These are phyloP conservation scores for Pseudocercospora crystallina DNA, from an alignment of 2,329 filamentous ascomycete species.

Conservation along the genomic window DNA sequence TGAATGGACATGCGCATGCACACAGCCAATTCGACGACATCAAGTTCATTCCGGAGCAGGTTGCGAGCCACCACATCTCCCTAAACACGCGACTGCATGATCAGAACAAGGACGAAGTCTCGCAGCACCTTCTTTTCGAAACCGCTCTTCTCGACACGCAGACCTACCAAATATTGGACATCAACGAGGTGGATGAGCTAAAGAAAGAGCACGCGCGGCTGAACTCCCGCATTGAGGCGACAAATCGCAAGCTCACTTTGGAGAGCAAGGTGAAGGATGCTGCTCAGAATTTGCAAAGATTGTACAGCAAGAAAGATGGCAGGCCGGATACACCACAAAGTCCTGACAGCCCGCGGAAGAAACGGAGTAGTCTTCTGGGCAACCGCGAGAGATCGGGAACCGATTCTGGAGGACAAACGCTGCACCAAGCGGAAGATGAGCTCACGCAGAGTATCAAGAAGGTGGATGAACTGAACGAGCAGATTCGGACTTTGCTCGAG, in stretches of 20 bases:
- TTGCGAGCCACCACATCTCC: slow-evolving; percentile 28
- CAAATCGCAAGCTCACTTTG: slow-evolving; percentile 77
- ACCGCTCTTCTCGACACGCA: slow-evolving; percentile 88
- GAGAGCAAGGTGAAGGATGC: slow-evolving; percentile 95
- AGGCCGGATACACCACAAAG: slow-evolving; percentile 44
- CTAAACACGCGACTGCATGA: slow-evolving; percentile 29
- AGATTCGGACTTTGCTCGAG: slow-evolving; percentile 78
- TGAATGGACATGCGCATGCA: slow-evolving; percentile 12
- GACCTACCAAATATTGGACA: slow-evolving; percentile 79
- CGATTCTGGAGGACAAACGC: slow-evolving; percentile 47
- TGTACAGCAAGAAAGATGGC: slow-evolving; percentile 66
- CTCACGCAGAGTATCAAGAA: slow-evolving; percentile 71
- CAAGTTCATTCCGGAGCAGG: slow-evolving; percentile 24
- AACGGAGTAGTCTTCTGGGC: slow-evolving; percentile 49
- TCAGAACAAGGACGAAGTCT: slow-evolving; percentile 58
- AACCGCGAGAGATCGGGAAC: slow-evolving; percentile 27
- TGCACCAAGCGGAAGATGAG: slow-evolving; percentile 68
- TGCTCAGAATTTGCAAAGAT: slow-evolving; percentile 76
- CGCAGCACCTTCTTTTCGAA: slow-evolving; percentile 88
- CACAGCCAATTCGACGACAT: slow-evolving; percentile 24
- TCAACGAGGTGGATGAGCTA: slow-evolving; percentile 85
- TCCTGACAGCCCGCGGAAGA: slow-evolving; percentile 50
- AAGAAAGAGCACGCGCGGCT: slow-evolving; percentile 82
- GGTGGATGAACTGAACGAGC: slow-evolving; percentile 79
- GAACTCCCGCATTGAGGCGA: slow-evolving; percentile 74